Base-by-base conservation (phyloP, 2,329 filamentous ascomycete genomes). In the Colletotrichum camelliae region DNA sequence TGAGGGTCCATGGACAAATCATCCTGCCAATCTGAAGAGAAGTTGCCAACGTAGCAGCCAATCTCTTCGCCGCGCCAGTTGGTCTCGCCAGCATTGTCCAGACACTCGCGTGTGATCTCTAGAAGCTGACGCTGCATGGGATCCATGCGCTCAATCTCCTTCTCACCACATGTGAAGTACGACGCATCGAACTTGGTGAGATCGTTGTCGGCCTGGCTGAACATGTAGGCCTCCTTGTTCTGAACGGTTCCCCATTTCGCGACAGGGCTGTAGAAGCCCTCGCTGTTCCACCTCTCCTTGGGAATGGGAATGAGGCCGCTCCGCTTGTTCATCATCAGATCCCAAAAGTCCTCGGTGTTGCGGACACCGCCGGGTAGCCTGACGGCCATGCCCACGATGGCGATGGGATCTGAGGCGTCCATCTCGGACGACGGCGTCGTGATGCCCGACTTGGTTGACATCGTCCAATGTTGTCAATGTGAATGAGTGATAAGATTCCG, bases 341-440 rank as follows among this genome's bases (percentile, higher is more conserved):
- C 77, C 82, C 82, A 85, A 48, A 81, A 82, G 9, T 77, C 78
- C 8, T 80, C 70, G 0, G 79, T 67, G 39, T 79, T 78, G 4
- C 69, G 65, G 7, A 85, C 78, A 2, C 79, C 79, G 2, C 83
- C 82, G 1, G 83, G 83, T 4, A 84, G 80, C 9, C 81, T 79
- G 67, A 83, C 70, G 3, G 77, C 83, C 75, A 83, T 82, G 13
- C 82, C 82, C 13, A 81, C 75, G 27, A 84, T 81, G 33, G 82
- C 82, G 29, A 84, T 80, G 18, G 82, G 81, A n/a, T 62, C 55
- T 15, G 70, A 73, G 8, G 48, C 13, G 31, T 66, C 69, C 61
- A 66, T 71, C 48, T 71, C 69, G 9, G 61, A 71, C n/a, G 71
- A 74, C 33, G 66, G 66, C 58, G 71, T 74, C 15, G 58, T 24